Percentiles rank a stretch among this genome's conserved stretches.
phyloP scores from a whole-genome alignment of 2,329 filamentous ascomycete genomes.

The Pezicula rhizophila region DNA sequence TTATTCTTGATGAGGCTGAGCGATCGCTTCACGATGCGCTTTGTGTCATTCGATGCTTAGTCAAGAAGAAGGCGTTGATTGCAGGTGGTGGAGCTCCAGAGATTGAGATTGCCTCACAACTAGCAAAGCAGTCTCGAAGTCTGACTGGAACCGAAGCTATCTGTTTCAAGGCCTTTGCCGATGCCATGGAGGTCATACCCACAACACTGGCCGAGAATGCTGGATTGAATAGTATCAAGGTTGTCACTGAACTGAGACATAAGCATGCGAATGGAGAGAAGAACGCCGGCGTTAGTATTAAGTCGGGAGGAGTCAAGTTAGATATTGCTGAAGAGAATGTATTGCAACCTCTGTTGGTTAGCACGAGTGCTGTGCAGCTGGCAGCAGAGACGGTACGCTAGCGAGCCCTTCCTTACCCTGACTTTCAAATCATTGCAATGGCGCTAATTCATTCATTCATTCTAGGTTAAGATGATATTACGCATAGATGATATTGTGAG shows the following conservation, averaged over 20 bases:
- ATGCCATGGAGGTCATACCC: slow-evolving; percentile 94
- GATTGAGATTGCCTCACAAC: slow-evolving; percentile 86
- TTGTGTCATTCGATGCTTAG: slow-evolving; percentile 92
- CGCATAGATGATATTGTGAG: slow-evolving; percentile 56
- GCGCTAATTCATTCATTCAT: background rate
- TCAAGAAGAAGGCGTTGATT: slow-evolving; percentile 99
- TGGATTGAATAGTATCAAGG: slow-evolving; percentile 96
- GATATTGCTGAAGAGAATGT: slow-evolving; percentile 98
- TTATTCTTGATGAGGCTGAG: slow-evolving; percentile 96
- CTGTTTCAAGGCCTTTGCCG: slow-evolving; percentile 98
- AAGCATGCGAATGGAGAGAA: slow-evolving; percentile 91
- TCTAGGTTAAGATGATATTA: slow-evolving; percentile 37
- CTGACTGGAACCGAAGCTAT: slow-evolving; percentile 90
- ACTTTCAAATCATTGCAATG: background rate
- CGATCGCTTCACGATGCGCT: slow-evolving; percentile 94
- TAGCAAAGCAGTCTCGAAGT: slow-evolving; percentile 75
- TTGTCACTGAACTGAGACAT: slow-evolving; percentile 91
- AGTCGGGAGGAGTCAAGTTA: slow-evolving; percentile 91
- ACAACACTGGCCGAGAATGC: slow-evolving; percentile 97
- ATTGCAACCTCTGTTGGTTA: slow-evolving; percentile 89
- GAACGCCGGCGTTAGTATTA: slow-evolving; percentile 96
- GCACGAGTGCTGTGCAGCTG: slow-evolving; percentile 94
- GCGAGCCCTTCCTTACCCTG: background rate
- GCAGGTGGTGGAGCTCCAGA: slow-evolving; percentile 94
- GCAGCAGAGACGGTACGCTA: slow-evolving; percentile 93